These are phyloP conservation scores for Rhodocollybia butyracea DNA, from an alignment of 768 basidiomycete genomes.

Conservation along the genomic window DNA sequence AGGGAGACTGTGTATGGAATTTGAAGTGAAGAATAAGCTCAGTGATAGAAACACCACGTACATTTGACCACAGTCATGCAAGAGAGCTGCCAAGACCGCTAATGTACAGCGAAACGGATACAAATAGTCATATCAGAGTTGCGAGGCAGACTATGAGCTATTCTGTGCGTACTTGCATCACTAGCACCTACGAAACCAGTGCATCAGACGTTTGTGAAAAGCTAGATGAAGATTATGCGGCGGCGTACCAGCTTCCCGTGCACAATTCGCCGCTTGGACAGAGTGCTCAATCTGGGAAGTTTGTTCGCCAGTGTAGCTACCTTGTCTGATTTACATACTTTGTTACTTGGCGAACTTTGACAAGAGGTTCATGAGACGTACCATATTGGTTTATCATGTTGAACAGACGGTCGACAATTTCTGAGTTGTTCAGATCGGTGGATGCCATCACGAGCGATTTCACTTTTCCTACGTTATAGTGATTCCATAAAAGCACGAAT, in stretches of 20 bases:
- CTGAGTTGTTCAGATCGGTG: neutral
- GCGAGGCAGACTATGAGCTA: neutral
- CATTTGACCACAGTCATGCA: constrained; percentile 7
- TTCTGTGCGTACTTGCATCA: neutral
- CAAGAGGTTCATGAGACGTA: neutral
- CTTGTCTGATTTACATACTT: neutral
- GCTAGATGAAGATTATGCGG: neutral
- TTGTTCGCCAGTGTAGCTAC: neutral
- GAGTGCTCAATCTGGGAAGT: constrained; percentile 2
- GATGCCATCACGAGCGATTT: neutral
- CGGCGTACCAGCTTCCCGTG: neutral
- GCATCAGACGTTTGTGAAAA: neutral
- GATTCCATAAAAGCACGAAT: too few relatives aligned
- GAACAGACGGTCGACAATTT: neutral
- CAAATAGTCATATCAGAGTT: neutral
- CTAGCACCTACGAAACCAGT: neutral
- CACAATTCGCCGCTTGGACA: constrained; percentile 5
- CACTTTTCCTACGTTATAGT: too few relatives aligned
- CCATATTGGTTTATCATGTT: neutral
- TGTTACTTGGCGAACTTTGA: neutral
- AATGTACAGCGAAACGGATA: too few relatives aligned
- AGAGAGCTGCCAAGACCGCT: neutral
- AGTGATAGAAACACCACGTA: neutral
- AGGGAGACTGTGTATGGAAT: neutral
- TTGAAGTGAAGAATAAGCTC: neutral